phyloP scores from a whole-genome alignment of 2,329 filamentous ascomycete species.

The Fusarium heterosporum region DNA sequence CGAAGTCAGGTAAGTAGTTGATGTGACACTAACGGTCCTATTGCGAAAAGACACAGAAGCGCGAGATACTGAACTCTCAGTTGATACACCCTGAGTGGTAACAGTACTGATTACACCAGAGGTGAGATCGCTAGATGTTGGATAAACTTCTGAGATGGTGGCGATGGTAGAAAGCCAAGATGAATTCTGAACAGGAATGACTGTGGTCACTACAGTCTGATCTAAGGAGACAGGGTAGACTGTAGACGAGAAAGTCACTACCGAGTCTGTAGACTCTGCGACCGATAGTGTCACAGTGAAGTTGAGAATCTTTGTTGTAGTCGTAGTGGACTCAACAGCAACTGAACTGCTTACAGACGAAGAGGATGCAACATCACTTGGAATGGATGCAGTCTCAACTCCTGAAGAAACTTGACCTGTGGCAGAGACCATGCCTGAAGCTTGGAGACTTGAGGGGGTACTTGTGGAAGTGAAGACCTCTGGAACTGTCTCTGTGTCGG shows the following conservation, averaged over 20 bases:
- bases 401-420: neutral
- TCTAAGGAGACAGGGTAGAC: slow-evolving; percentile 10
- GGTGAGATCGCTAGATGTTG: neutral
- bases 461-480: neutral
- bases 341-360: neutral
- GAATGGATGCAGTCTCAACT: slow-evolving; percentile 1
- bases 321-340: slow-evolving; percentile 8
- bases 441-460: neutral
- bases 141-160: neutral
- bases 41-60: neutral
- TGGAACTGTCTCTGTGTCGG: neutral
- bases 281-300: slow-evolving; percentile 25
- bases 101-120: neutral
- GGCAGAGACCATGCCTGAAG: neutral
- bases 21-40: slow-evolving; percentile 7
- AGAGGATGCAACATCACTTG: neutral
- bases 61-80: neutral
- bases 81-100: neutral
- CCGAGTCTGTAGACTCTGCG: neutral
- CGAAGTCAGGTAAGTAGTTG: slow-evolving; percentile 18
- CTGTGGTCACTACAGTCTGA: slow-evolving; percentile 1
- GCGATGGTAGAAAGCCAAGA: slow-evolving; percentile 3
- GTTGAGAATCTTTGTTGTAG: slow-evolving; percentile 29
- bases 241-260: neutral
- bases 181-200: slow-evolving; percentile 11